Evolutionary conservation across 306 rosid species (phyloP), one percentile per base, ranked within the genome.

Genomic region (Trifolium pratense): DNA sequence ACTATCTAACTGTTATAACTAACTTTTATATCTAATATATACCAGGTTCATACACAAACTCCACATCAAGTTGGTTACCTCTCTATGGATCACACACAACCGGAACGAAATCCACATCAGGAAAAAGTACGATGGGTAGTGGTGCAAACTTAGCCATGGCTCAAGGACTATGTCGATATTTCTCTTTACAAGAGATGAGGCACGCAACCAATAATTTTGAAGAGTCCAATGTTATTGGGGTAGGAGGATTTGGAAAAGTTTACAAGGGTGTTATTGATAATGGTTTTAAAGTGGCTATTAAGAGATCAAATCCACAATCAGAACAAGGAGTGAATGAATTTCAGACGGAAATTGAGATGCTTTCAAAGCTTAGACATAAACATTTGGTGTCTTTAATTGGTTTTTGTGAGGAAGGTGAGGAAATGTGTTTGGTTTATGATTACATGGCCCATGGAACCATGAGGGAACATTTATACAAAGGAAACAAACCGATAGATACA

Each of bases 181-280:
- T 86, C 68, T 83, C 87, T 0, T 68, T 86, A 60, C 78, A 73
- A 3, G 90, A 86, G 43, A 83, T 86, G 69, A 80, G 34, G 61
- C 82, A 83, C 6, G 87, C 84, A 3, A 83, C 81, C 9, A 83
- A 81, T 64, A 75, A 72, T 48, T 86, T 86, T 4, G 87, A 86
- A 0, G 90, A 83, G 79, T 68, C 87, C 5, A 78, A 83, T 69
- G 87, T 86, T 11, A 86, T 86, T 57, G 87, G 90, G 7, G 86
- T 86, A 11, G 90, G 90, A 83, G 90, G 90, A 1, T 86, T 86
- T 29, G 87, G 87, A 23, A 86, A 86, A 56, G 90, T 86, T 26
- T 85, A 85, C 18, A 82, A 80, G 72, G 89, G 86, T 49, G 89
- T 77, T 15, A 82, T 82, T 36, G 85, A 85, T 13, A 75, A 70